phyloP scores from a whole-genome alignment of 495 filamentous ascomycete species.

The Podospora didyma region DNA sequence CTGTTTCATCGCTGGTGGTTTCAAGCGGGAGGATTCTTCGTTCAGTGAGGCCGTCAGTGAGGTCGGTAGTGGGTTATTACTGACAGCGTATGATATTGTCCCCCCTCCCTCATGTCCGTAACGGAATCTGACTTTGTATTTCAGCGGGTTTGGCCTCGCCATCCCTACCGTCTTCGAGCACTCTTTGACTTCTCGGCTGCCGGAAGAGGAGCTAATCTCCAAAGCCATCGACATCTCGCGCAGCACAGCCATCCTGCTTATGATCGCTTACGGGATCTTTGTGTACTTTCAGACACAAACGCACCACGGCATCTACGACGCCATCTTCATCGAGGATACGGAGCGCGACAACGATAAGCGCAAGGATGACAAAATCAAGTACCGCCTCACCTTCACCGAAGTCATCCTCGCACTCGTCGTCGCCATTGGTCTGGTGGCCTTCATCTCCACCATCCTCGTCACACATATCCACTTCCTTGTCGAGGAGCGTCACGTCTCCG shows the following conservation, averaged over 20 bases:
- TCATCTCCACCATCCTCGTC: slow-evolving; percentile 81
- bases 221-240: slow-evolving; percentile 66
- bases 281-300: slow-evolving; percentile 78
- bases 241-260: slow-evolving; percentile 69
- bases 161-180: slow-evolving; percentile 76
- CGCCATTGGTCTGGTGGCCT: slow-evolving; percentile 66
- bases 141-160: slow-evolving; percentile 67
- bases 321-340: slow-evolving; percentile 64
- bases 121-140: not conserved
- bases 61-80: slow-evolving; percentile 72
- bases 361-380: slow-evolving; percentile 52
- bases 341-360: slow-evolving; percentile 63
- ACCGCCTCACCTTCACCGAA: slow-evolving; percentile 77
- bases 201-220: slow-evolving; percentile 35
- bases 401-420: slow-evolving; percentile 63
- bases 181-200: slow-evolving; percentile 44
- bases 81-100: slow-evolving; percentile 63
- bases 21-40: slow-evolving; percentile 58
- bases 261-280: slow-evolving; percentile 75
- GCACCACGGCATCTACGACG: slow-evolving; percentile 72
- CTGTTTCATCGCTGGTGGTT: slow-evolving; percentile 69
- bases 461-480: slow-evolving; percentile 76
- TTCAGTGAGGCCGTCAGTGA: slow-evolving; percentile 79
- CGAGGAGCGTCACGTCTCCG: slow-evolving; percentile 55
- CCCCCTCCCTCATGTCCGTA: slow-evolving; percentile 2